These are phyloP conservation scores for Pholiota conissans DNA, from an alignment of 768 basidiomycete species.

Conservation along the genomic window DNA sequence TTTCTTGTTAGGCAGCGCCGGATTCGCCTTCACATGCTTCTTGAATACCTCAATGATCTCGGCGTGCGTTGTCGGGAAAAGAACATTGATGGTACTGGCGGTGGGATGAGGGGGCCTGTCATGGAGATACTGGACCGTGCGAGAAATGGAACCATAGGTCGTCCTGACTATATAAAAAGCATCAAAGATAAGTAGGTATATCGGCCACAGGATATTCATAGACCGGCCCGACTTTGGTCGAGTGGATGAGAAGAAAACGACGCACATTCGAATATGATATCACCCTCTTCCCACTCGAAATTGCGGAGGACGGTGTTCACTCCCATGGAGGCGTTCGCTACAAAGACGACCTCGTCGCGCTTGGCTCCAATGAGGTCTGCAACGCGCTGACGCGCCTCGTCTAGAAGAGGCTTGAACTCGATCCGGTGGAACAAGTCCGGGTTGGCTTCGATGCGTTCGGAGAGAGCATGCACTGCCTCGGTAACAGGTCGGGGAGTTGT, in stretches of 20 bases:
- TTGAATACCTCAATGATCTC: slow-evolving; percentile 55
- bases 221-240: neutral
- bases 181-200: neutral
- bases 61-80: slow-evolving; percentile 56
- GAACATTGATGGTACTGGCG: slow-evolving; percentile 46
- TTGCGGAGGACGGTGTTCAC: slow-evolving; percentile 69
- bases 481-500: slow-evolving; percentile 54
- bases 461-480: slow-evolving; percentile 40
- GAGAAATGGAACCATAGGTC: slow-evolving; percentile 52
- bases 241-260: slow-evolving; percentile 21
- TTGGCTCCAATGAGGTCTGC: slow-evolving; percentile 53
- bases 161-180: slow-evolving; percentile 31
- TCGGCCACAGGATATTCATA: neutral
- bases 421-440: slow-evolving; percentile 57
- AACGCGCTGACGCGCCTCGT: slow-evolving; percentile 41
- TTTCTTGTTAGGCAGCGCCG: slow-evolving; percentile 37
- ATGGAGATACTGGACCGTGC: slow-evolving; percentile 50
- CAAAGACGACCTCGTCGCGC: slow-evolving; percentile 57
- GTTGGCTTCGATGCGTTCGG: slow-evolving; percentile 46
- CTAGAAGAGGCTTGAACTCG: slow-evolving; percentile 32
- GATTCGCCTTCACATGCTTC: slow-evolving; percentile 36
- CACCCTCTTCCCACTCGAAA: slow-evolving; percentile 64
- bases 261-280: slow-evolving; percentile 65
- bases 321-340: slow-evolving; percentile 63
- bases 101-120: slow-evolving; percentile 58